Evolutionary conservation across 179 eudicot species (phyloP).

Genomic region (Spergularia azorica): DNA sequence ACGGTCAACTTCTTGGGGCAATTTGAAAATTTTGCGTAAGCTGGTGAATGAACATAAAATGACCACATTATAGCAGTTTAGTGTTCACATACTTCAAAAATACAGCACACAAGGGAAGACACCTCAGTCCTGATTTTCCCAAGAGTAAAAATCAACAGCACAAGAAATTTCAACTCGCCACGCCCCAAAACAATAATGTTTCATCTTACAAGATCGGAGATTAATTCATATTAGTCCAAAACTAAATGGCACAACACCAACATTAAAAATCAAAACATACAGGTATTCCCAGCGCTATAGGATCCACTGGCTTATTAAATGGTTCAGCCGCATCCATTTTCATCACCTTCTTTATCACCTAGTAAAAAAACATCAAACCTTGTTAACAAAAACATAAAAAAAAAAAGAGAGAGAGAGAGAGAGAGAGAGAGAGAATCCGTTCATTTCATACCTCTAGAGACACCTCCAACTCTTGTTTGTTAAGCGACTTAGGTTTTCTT

Average conservation of each 20-base stretch:
- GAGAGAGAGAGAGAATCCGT: no score
- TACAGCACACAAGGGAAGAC: background rate
- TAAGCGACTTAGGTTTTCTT: constrained; percentile 38
- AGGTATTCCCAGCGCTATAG: constrained; percentile 80
- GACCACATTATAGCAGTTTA: background rate
- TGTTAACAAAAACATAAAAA: background rate
- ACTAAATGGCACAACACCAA: background rate
- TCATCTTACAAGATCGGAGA: no score
- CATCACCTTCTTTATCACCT: constrained; percentile 86
- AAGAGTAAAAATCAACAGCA: background rate
- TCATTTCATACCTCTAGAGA: constrained; percentile 64
- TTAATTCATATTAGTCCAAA: background rate
- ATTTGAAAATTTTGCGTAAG: background rate
- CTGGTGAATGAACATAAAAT: background rate
- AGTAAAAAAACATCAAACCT: background rate
- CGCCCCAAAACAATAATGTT: background rate
- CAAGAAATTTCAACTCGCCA: background rate
- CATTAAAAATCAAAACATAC: constrained; percentile 43
- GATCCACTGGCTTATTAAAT: constrained; percentile 84
- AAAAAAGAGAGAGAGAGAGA: no score
- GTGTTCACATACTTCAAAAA: background rate
- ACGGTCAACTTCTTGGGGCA: background rate
- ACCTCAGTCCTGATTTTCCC: background rate
- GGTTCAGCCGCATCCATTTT: constrained; percentile 96
- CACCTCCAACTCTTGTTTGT: constrained; percentile 64